Evolutionary conservation across 495 filamentous ascomycete species (phyloP).

Genomic region (Lasiosphaeria miniovina): DNA sequence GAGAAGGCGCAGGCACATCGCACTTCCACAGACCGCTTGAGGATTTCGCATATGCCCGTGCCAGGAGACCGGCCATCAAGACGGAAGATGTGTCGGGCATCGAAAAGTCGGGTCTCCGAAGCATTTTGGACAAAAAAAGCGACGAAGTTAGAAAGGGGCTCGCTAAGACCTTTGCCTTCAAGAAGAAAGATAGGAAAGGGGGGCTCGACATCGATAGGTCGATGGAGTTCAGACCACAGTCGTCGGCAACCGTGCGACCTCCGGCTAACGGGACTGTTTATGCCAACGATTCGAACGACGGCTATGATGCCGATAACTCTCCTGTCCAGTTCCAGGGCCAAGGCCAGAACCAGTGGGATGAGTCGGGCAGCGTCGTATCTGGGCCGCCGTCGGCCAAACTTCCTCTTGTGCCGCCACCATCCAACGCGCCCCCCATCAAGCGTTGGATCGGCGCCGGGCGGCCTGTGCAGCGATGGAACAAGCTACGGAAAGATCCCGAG

Average conservation of each 20-base stretch:
- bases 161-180: constrained; percentile 45
- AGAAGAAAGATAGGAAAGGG: constrained; percentile 43
- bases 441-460: constrained; percentile 49
- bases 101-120: constrained; percentile 50
- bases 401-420: constrained; percentile 30
- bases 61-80: constrained; percentile 40
- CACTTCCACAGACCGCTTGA: constrained; percentile 31
- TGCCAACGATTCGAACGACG: constrained; percentile 22
- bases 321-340: constrained; percentile 14
- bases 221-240: constrained; percentile 30
- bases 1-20: constrained; percentile 21
- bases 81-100: constrained; percentile 50
- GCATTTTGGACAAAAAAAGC: constrained; percentile 52
- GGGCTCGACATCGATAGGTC: constrained; percentile 15
- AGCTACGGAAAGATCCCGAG: constrained; percentile 57
- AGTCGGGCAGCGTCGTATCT: constrained; percentile 20
- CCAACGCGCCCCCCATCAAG: constrained; percentile 40
- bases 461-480: constrained; percentile 51
- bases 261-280: not conserved
- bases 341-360: constrained; percentile 26
- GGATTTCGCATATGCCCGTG: constrained; percentile 44
- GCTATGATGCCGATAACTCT: constrained; percentile 27
- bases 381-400: constrained; percentile 37
- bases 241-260: constrained; percentile 36
- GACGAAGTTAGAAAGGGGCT: constrained; percentile 49